A percentile compares a stretch with the other conserved stretches of the same genome.
phyloP scores from a whole-genome alignment of 805 yeast genomes.

The Yamadazyma phyllophila region DNA sequence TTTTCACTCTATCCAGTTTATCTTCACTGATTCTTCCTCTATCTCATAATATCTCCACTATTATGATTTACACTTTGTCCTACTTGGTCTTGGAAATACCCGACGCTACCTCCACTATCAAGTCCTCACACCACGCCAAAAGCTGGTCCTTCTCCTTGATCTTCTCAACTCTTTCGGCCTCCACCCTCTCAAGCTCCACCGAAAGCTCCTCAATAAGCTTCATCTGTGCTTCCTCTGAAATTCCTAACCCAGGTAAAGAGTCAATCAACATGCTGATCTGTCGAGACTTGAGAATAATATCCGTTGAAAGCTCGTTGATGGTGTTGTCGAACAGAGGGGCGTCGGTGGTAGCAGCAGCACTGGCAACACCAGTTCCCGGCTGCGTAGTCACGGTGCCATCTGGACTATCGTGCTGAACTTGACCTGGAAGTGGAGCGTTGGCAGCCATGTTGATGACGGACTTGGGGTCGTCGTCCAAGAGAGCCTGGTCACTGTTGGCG shows the following conservation, averaged over 20 bases:
- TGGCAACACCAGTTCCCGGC: conserved; percentile 11
- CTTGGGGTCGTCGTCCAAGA: conserved; percentile 60
- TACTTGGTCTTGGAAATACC: conserved; percentile 49
- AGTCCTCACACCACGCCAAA: conserved; percentile 57
- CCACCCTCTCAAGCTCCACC: conserved; percentile 57
- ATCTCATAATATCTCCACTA: no score
- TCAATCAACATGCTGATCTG: conserved; percentile 85
- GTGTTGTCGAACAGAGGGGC: conserved; percentile 37
- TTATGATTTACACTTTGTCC: no score
- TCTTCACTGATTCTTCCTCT: background rate
- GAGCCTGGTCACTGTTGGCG: conserved; percentile 35
- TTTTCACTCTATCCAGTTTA: background rate
- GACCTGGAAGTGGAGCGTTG: conserved; percentile 49
- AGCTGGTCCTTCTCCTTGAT: conserved; percentile 63
- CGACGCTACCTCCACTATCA: conserved; percentile 58
- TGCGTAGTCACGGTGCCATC: conserved; percentile 11
- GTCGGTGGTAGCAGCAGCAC: conserved; percentile 17
- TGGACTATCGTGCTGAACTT: conserved; percentile 10
- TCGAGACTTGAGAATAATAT: conserved; percentile 78
- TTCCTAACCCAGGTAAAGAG: conserved; percentile 90
- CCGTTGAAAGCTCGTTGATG: conserved; percentile 76
- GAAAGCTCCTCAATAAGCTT: conserved; percentile 60
- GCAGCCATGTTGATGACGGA: conserved; percentile 64
- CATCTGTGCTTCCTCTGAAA: conserved; percentile 72
- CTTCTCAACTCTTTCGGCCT: conserved; percentile 54